Evolutionary conservation across 495 filamentous ascomycete species (phyloP), one percentile per base, ranked within the genome.

Genomic region (Lophiostoma macrostomum): DNA sequence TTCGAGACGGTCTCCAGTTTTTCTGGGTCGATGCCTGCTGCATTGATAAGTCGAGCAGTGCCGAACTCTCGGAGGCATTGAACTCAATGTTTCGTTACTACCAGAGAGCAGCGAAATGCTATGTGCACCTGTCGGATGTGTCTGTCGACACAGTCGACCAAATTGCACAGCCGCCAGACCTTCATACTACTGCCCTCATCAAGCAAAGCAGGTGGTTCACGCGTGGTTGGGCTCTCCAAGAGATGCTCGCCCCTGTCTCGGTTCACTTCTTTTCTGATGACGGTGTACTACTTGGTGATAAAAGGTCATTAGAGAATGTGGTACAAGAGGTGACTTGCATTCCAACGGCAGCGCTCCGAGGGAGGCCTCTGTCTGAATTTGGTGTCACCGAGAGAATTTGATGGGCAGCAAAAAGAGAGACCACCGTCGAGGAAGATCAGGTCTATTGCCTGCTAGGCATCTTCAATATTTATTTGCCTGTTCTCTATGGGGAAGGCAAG

Each of bases 321-420:
- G 40, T 56, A 10, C 22, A 50, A 14, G 32, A 56, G 14, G 41
- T 56, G 4, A 56, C 52, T 1, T 10, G 23, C 6, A 56, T 56
- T 41, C 5, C 52, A 7, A 6, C 14, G 3, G 12, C 4, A 20
- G 52, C 25, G 10, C 32, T 56, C n/a, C 44, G 24, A 53, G 58
- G 58, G 41, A 40, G 2, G n/a, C 42, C 20, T 24, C 20, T 56
- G 5, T 40, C 43, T 31, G 23, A 42, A 1, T 56, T 56, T 25
- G 40, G 47, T 25, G 39, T 62, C 6, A 31, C 38, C 5, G 54
- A 62, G 39, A 37, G 47, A 20, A 46, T 37, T 24, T 27, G 2
- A n/a, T 61, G 57, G 57, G 44, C 43, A 35, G 35, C 3, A n/a
- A 20, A 46, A 13, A 28, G 57, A n/a, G 12, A 50, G 37, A 61